Evolutionary conservation across 306 rosid species (phyloP).

Genomic region (Quercus rubra): DNA sequence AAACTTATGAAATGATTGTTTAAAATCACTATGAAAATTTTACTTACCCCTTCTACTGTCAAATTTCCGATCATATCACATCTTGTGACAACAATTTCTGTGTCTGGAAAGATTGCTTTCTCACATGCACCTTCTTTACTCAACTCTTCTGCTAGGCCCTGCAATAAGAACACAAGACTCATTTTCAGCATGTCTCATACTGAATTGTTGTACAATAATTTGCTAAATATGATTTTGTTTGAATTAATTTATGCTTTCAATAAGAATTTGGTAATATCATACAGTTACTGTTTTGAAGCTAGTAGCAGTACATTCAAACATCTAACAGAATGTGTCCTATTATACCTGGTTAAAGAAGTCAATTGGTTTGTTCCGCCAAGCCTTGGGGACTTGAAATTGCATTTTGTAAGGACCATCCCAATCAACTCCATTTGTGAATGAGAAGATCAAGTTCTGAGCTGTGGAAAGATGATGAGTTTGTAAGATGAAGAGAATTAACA

Average conservation of each 20-base stretch:
- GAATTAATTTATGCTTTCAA: not conserved
- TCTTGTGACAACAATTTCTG: slow-evolving; percentile 39
- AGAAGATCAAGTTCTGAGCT: slow-evolving; percentile 87
- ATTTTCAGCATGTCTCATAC: not conserved
- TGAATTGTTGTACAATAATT: not conserved
- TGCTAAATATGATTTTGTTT: not conserved
- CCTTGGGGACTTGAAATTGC: slow-evolving; percentile 70
- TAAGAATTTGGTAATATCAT: not conserved
- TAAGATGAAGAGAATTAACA: slow-evolving; percentile 3
- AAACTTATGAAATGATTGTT: not conserved
- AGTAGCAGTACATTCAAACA: not conserved
- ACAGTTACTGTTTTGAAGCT: not conserved
- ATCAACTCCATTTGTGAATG: slow-evolving; percentile 88
- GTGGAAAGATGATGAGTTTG: slow-evolving; percentile 7
- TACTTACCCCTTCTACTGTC: slow-evolving; percentile 73
- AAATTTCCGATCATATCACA: slow-evolving; percentile 81
- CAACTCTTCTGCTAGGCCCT: slow-evolving; percentile 84
- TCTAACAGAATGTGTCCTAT: not conserved
- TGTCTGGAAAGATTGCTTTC: slow-evolving; percentile 80
- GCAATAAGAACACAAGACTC: not conserved
- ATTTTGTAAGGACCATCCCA: slow-evolving; percentile 96
- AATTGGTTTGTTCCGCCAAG: slow-evolving; percentile 62
- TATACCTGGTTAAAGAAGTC: slow-evolving; percentile 83
- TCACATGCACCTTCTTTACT: slow-evolving; percentile 89
- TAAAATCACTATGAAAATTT: slow-evolving; percentile 1